Evolutionary conservation across 2,329 filamentous ascomycete species (phyloP).

Genomic region (Aspergillus sp.): DNA sequence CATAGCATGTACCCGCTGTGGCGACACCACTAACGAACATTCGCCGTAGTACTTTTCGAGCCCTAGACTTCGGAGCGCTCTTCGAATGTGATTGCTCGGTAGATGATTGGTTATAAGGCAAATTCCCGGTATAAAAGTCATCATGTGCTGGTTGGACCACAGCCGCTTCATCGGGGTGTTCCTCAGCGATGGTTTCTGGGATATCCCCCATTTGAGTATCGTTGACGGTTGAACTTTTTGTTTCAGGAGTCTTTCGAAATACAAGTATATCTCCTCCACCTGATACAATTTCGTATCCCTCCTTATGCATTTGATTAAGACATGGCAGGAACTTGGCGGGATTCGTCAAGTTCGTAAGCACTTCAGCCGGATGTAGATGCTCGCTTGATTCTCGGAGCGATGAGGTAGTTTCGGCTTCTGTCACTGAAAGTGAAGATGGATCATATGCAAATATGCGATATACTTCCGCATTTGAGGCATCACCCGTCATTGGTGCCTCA

Average conservation of each 20-base stretch:
- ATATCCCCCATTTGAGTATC: not conserved
- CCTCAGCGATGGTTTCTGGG: not conserved
- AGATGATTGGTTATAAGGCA: not conserved
- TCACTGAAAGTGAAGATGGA: constrained; percentile 28
- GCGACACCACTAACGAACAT: constrained; percentile 36
- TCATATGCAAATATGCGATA: constrained; percentile 43
- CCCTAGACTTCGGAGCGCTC: not conserved
- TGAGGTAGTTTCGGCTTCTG: constrained; percentile 32
- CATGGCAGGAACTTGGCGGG: constrained; percentile 44
- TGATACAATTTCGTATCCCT: constrained; percentile 45
- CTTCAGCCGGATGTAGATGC: constrained; percentile 28
- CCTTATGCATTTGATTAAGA: constrained; percentile 36
- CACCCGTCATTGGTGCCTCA: not conserved
- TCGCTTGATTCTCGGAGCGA: constrained; percentile 28
- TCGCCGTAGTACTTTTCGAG: constrained; percentile 27
- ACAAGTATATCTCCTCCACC: constrained; percentile 44
- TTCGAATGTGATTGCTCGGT: not conserved
- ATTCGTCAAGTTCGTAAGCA: constrained; percentile 39
- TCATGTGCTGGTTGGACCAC: not conserved
- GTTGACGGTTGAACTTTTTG: not conserved
- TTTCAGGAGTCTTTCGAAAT: constrained; percentile 28
- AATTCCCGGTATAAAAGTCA: not conserved
- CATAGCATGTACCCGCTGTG: constrained; percentile 42
- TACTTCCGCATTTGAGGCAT: constrained; percentile 8
- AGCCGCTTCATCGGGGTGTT: not conserved